Percentiles rank a stretch among this genome's conserved stretches.
These are phyloP conservation scores for Areca catechu DNA, from an alignment of 176 grass and related monocot species.

Conservation along the genomic window DNA sequence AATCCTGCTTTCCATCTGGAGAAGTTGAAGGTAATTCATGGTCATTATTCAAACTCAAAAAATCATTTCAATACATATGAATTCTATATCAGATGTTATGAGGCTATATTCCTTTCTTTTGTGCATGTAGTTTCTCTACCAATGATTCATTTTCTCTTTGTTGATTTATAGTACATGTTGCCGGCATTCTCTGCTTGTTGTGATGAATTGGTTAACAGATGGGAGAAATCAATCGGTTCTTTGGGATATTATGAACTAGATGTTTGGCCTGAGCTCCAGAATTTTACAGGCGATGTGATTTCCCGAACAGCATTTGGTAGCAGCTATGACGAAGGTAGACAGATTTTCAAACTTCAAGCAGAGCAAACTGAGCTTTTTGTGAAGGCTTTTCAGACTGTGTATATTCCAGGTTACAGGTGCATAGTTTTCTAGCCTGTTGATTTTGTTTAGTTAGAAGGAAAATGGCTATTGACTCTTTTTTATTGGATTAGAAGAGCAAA, in stretches of 20 bases:
- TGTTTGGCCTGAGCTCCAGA: conserved; percentile 37
- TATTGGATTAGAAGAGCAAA: no score
- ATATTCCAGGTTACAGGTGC: conserved; percentile 42
- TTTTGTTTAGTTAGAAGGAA: no score
- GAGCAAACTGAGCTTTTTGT: conserved; percentile 31
- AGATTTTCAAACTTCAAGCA: conserved; percentile 41
- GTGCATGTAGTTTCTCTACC: no score
- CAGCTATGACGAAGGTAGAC: conserved; percentile 25
- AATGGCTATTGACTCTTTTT: no score
- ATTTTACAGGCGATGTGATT: conserved; percentile 48
- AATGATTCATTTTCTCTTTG: neutral
- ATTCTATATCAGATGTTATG: no score
- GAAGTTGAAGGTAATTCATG: no score
- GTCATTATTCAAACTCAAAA: no score
- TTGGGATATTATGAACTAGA: conserved; percentile 28
- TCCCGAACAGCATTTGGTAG: conserved; percentile 50
- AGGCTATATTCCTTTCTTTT: no score
- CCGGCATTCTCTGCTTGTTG: conserved; percentile 35
- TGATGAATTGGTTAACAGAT: conserved; percentile 35
- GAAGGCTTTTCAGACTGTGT: conserved; percentile 14
- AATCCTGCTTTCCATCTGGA: no score
- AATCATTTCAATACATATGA: no score
- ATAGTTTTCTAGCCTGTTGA: no score
- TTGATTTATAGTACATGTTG: conserved; percentile 31
- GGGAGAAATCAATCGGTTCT: conserved; percentile 25